Evolutionary conservation across 2,329 filamentous ascomycete genomes (phyloP).

Genomic region (Neopestalotiopsis clavispora): DNA sequence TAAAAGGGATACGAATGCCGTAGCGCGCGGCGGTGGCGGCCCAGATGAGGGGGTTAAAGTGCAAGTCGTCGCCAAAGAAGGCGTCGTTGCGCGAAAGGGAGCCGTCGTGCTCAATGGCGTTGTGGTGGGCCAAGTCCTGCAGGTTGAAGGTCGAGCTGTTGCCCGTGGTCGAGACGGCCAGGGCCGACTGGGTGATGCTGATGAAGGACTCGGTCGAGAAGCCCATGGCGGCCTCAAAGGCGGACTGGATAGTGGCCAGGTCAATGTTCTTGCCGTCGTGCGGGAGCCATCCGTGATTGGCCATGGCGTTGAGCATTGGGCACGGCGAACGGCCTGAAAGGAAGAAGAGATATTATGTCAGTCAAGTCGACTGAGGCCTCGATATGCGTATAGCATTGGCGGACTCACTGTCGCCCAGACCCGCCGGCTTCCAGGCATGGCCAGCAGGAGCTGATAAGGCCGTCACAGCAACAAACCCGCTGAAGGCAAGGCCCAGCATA

Average conservation of each 20-base stretch:
- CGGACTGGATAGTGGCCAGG: slow-evolving; percentile 7
- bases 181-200: slow-evolving; percentile 5
- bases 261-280: slow-evolving; percentile 15
- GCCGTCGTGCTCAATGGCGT: slow-evolving; percentile 15
- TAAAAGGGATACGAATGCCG: not conserved
- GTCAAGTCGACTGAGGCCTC: not conserved
- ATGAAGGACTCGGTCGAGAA: slow-evolving; percentile 2
- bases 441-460: not conserved
- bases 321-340: slow-evolving; percentile 10
- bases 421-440: slow-evolving; percentile 6
- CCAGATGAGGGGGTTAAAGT: slow-evolving; percentile 15
- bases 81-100: slow-evolving; percentile 4
- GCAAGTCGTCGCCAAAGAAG: slow-evolving; percentile 13
- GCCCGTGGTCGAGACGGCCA: slow-evolving; percentile 15
- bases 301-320: slow-evolving; percentile 14
- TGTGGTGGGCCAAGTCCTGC: slow-evolving; percentile 1
- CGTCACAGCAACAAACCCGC: not conserved
- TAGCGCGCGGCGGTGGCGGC: slow-evolving; percentile 4
- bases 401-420: slow-evolving; percentile 9
- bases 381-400: not conserved
- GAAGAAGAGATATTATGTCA: not conserved
- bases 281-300: slow-evolving; percentile 13
- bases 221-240: slow-evolving; percentile 3
- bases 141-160: slow-evolving; percentile 16
- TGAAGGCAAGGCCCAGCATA: not conserved